These are phyloP conservation scores for Achlya hypogyna DNA, from an alignment of 352 stramenopile species.

Conservation along the genomic window DNA sequence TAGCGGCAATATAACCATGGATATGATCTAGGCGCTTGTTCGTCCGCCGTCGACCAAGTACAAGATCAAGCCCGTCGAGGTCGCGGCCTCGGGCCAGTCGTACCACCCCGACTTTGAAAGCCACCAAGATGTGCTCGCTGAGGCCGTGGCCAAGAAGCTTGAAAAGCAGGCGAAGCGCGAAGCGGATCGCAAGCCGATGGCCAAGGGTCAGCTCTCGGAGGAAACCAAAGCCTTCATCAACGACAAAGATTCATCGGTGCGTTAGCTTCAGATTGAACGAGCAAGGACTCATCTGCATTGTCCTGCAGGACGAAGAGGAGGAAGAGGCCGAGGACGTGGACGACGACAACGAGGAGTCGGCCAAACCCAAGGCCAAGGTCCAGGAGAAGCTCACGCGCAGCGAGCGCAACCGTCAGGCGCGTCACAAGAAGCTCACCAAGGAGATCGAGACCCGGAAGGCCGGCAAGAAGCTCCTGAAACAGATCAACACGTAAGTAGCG, in stretches of 20 bases:
- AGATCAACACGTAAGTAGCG: slow-evolving; percentile 69
- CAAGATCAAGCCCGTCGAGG: slow-evolving; percentile 61
- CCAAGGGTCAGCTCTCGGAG: slow-evolving; percentile 52
- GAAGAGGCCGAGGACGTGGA: slow-evolving; percentile 32
- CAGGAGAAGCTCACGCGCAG: slow-evolving; percentile 53
- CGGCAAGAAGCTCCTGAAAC: slow-evolving; percentile 52
- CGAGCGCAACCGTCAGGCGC: slow-evolving; percentile 67
- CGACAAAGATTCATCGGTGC: slow-evolving; percentile 34
- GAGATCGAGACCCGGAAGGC: slow-evolving; percentile 51
- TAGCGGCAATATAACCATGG: neutral
- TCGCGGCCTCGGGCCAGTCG: slow-evolving; percentile 67
- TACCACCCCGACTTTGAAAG: slow-evolving; percentile 78
- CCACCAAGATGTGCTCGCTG: slow-evolving; percentile 70
- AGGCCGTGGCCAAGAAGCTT: slow-evolving; percentile 56
- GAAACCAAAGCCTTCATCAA: slow-evolving; percentile 79
- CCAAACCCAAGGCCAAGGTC: slow-evolving; percentile 25
- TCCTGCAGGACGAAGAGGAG: slow-evolving; percentile 26
- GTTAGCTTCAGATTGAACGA: slow-evolving; percentile 6
- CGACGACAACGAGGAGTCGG: slow-evolving; percentile 24
- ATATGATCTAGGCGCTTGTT: neutral
- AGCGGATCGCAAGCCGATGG: slow-evolving; percentile 37
- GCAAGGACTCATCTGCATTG: neutral
- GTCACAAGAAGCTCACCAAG: slow-evolving; percentile 74
- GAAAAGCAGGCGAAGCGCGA: slow-evolving; percentile 45
- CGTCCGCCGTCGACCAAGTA: slow-evolving; percentile 45